Evolutionary conservation across 352 stramenopile species (phyloP), one percentile per base, ranked within the genome.

Genomic region (Globisporangium emineosum): DNA sequence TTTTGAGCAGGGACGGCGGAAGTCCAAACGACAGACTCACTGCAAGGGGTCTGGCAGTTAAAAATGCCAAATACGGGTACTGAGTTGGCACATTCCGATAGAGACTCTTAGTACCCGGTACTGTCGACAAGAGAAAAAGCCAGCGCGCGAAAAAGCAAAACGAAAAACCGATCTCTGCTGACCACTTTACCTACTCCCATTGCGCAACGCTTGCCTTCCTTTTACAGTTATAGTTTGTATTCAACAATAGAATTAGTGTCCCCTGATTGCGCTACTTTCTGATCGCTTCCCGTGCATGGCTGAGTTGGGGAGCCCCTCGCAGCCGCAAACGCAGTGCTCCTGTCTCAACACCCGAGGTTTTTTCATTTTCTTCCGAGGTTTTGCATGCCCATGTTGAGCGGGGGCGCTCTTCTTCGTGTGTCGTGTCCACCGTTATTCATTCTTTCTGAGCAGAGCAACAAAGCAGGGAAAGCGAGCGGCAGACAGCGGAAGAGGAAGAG

Each of bases 141-240:
- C 21, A 47, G 32, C 30, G 12, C 53, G 5, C n/a, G 40, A 23
- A 57, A 35, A 57, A 23, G 12, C 50, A 57, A 57, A 57, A 35
- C 50, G 50, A 47, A 47, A 47, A 47, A 47, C 17, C 40, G 17
- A 47, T 47, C 40, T 23, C 53, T 47, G 10, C 50, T 57, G 17
- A 57, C 50, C 50, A 57, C 50, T 40, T 57, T 57, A 47, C 54
- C 54, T 50, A 60, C 54, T 60, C 54, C 54, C 33, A 60, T 60
- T 60, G 3, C 5, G 33, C 30, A 60, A 50, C 54, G 19, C 1
- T 17, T 40, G 30, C 25, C 6, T 57, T 1, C 4, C 6, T 29
- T 52, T 52, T 19, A 3, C 10, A 52, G 21, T 9, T 52, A 13
- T 9, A 47, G 8, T 47, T 29, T 29, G 10, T 3, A 30, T 19